phyloP scores from a whole-genome alignment of 2,329 filamentous ascomycete genomes.

The Rhynchosporium secalis region DNA sequence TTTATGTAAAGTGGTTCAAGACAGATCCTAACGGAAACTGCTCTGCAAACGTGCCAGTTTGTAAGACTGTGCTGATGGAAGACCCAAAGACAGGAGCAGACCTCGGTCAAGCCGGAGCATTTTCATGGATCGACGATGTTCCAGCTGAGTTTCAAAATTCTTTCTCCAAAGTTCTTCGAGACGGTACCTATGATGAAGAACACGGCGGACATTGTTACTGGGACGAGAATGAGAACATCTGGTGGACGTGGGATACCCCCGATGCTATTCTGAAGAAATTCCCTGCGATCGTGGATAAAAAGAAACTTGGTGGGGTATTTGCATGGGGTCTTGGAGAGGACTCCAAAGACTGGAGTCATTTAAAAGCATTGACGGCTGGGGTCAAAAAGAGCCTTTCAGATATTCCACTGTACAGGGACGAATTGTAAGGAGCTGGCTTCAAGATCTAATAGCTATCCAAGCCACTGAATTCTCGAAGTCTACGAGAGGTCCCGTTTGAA shows the following conservation, averaged over 20 bases:
- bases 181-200: slow-evolving; percentile 56
- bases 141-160: slow-evolving; percentile 55
- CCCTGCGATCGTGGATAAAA: slow-evolving; percentile 54
- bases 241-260: slow-evolving; percentile 74
- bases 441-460: not conserved
- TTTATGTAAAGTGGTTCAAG: slow-evolving; percentile 66
- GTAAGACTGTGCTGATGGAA: slow-evolving; percentile 57
- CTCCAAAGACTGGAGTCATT: slow-evolving; percentile 45
- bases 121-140: slow-evolving; percentile 60
- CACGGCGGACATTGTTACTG: slow-evolving; percentile 69
- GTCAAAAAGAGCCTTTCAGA: slow-evolving; percentile 1
- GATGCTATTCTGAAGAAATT: slow-evolving; percentile 63
- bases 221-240: slow-evolving; percentile 58
- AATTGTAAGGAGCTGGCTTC: not conserved
- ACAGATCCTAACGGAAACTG: slow-evolving; percentile 46
- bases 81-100: slow-evolving; percentile 58
- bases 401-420: not conserved
- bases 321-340: slow-evolving; percentile 76
- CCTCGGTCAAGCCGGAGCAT: slow-evolving; percentile 56
- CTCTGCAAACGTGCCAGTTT: slow-evolving; percentile 49
- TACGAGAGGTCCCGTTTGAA: not conserved
- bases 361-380: slow-evolving; percentile 44
- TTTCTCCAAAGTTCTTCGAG: slow-evolving; percentile 54
- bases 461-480: not conserved
- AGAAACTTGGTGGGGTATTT: slow-evolving; percentile 68